Base-by-base conservation (phyloP, 2,329 filamentous ascomycete species). In the Pseudocercospora cruenta region DNA sequence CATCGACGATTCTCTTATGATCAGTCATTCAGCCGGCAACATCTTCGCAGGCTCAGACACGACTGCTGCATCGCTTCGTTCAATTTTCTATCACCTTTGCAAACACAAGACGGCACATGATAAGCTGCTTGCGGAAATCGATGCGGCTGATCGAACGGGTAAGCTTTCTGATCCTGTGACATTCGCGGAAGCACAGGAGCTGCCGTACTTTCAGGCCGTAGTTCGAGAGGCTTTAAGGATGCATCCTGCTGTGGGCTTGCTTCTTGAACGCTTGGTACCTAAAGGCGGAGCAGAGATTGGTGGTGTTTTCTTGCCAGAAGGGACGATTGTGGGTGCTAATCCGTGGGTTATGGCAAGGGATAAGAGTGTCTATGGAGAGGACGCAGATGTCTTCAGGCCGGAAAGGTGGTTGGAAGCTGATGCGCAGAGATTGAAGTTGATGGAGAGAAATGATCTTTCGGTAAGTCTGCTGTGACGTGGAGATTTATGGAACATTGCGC, bases 181-280 rank as follows among this genome's bases (percentile, higher is more conserved):
- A 4, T 64, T 76, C 16, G 64, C 64, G 31, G 76, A 80, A 66
- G 75, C 77, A 3, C 70, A 76, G n/a, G 70, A 72, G 9, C 73
- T 79, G 69, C 76, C 79, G 0, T 83, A 81, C 68, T 74, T 83
- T 3, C 77, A 80, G 61, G 80, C 80, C 14, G 76, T 81, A 16
- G 80, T 83, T 68, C 78, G 81, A 61, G 81, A 84, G 68, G 75
- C 80, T 0, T 69, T 82, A 3, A 76, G 82, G 75, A 80, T 69
- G 79, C 80, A 82, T 67, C 81, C 81, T 4, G 78, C 81, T 0
- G 77, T 80, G 0, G 81, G 81, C 0, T 72, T 79, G 49, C 74
- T 72, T 4, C 70, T 83, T 2, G 78, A 78, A n/a, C 73, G 81
- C 8, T 74, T 80, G 1, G 76, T 77, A 0, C 81, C 81, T 1